phyloP scores from a whole-genome alignment of 495 filamentous ascomycete genomes.

The Penicillium mononematosum region DNA sequence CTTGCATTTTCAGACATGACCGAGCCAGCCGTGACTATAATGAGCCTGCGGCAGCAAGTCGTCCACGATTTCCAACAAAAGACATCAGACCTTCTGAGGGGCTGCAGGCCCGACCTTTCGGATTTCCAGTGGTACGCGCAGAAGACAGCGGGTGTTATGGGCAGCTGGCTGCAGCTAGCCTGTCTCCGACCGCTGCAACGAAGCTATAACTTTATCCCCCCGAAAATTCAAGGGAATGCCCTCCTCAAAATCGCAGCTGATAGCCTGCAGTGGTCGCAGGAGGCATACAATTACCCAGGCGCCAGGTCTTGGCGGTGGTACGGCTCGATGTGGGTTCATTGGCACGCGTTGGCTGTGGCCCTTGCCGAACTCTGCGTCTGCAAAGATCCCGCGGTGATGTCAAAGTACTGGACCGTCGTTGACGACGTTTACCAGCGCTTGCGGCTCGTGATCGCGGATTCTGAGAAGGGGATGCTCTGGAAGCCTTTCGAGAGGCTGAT shows the following conservation, averaged over 20 bases:
- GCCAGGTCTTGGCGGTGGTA: conserved; percentile 41
- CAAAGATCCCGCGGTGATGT: conserved; percentile 57
- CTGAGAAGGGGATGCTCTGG: conserved; percentile 63
- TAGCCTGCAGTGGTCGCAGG: conserved; percentile 27
- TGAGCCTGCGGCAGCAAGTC: conserved; percentile 31
- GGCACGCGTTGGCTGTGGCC: conserved; percentile 47
- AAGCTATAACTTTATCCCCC: conserved; percentile 28
- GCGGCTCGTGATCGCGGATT: conserved; percentile 50
- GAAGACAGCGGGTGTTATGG: conserved; percentile 21
- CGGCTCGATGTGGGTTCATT: conserved; percentile 42
- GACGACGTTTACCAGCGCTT: conserved; percentile 56
- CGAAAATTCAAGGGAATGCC: conserved; percentile 22
- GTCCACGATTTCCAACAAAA: conserved; percentile 31
- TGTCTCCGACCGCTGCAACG: conserved; percentile 34
- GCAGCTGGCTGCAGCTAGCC: conserved; percentile 35
- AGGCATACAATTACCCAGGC: conserved; percentile 25
- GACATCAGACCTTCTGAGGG: conserved; percentile 22
- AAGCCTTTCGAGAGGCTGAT: conserved; percentile 68
- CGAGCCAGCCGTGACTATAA: conserved; percentile 23
- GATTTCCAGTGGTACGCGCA: conserved; percentile 33
- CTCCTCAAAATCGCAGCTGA: conserved; percentile 34
- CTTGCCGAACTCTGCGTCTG: conserved; percentile 73
- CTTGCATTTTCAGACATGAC: conserved; percentile 33
- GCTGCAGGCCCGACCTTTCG: conserved; percentile 24
- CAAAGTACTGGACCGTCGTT: conserved; percentile 71